Evolutionary conservation across 768 basidiomycete genomes (phyloP), one percentile per base, ranked within the genome.

Genomic region (Lactifluus subvellereus): DNA sequence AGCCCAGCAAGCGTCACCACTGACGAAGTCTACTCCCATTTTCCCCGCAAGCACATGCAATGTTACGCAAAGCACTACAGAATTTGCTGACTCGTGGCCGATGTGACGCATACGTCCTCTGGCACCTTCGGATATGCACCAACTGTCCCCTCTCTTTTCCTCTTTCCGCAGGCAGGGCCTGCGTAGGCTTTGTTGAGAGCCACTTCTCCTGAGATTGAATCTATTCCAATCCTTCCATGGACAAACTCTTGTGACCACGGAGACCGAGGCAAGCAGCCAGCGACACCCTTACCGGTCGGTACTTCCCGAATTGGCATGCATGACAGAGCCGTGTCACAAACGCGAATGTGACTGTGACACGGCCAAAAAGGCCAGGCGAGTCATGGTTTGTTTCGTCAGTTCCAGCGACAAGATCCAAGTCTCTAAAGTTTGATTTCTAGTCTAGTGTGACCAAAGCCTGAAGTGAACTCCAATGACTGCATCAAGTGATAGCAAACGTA

Each of bases 361-460:
- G 16, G 18, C 16, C 42, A 4, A 43, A 43, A 18, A 43, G 2
- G 42, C 11, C 42, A 43, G 42, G 42, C 42, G 42, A 43, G 42
- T 43, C 42, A 43, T 43, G 1, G 1, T 6, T 13, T 5, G 42
- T 11, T 43, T 43, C 42, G 16, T 43, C 2, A 11, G 14, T 18
- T 27, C 42, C 16, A 43, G 42, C 42, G 27, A 27, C 27, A 30
- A 30, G 48, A 33, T 10, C 18, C 30, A 51, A 20, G 13, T 50
- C 27, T 38, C 57, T 49, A 20, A 57, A 58, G 48, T 48, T 42
- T 47, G 33, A 52, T 63, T 51, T 18, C 42, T 13, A 43, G 48
- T 33, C 54, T 20, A 60, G 63, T 64, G 63, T 64, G 63, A 64
- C 33, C 40, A 42, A 64, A 52, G 22, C 16, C 10, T 45, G 59